Evolutionary conservation across 2,329 filamentous ascomycete species (phyloP).

Genomic region (Chaetomiaceae sp.): DNA sequence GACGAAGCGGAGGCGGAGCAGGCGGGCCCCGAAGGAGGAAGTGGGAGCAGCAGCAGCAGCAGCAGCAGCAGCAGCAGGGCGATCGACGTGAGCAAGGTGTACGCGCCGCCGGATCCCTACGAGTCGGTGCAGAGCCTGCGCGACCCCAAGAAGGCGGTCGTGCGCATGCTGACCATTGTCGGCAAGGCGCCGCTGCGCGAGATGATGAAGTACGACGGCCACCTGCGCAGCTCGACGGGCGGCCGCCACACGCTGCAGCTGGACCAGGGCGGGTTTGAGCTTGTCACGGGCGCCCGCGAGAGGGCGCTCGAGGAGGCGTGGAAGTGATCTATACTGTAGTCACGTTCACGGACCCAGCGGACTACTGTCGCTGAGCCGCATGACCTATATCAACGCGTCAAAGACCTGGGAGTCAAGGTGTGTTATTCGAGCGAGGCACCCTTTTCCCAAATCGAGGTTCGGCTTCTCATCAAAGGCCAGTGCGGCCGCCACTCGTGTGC

Average conservation of each 20-base stretch:
- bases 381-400: too few species aligned
- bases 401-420: too few species aligned
- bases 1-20: slow-evolving; percentile 26
- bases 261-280: slow-evolving; percentile 52
- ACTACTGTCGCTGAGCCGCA: too few species aligned
- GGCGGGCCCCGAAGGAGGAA: too few species aligned
- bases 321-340: too few species aligned
- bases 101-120: slow-evolving; percentile 82
- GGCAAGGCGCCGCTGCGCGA: slow-evolving; percentile 90
- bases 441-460: too few species aligned
- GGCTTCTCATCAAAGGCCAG: too few species aligned
- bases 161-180: slow-evolving; percentile 58
- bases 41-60: neutral
- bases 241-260: slow-evolving; percentile 62
- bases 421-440: too few species aligned
- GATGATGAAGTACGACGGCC: slow-evolving; percentile 91
- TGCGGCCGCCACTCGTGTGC: too few species aligned
- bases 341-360: too few species aligned
- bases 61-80: slow-evolving; percentile 9
- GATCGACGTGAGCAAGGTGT: slow-evolving; percentile 71
- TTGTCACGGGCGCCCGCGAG: slow-evolving; percentile 49
- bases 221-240: slow-evolving; percentile 79
- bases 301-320: slow-evolving; percentile 30
- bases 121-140: slow-evolving; percentile 52
- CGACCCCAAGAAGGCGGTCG: slow-evolving; percentile 41